Conservation (phyloP, 129 eudicot species). For the Flaveria trinervia region DNA sequence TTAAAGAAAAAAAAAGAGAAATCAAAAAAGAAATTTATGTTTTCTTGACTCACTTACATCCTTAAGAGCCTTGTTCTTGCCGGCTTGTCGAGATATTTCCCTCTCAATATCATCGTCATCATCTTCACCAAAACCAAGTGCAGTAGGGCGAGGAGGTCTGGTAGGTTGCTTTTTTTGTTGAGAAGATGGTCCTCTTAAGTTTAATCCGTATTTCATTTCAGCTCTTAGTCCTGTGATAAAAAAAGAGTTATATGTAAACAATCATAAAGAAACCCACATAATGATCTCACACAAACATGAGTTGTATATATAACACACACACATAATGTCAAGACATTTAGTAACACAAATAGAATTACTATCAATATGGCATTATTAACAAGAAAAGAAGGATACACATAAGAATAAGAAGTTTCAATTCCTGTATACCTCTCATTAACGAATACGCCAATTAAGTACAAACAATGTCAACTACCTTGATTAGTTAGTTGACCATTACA, state of each 20-base stretch:
- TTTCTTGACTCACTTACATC: conserved; percentile 50
- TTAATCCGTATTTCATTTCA: conserved; percentile 70
- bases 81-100: conserved; percentile 88
- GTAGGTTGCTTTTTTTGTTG: conserved; percentile 59
- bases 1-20: not conserved
- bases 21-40: not conserved
- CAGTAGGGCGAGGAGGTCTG: conserved; percentile 51
- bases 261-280: not conserved
- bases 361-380: no score
- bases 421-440: no score
- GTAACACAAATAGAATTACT: no score
- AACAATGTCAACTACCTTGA: no score
- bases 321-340: no score
- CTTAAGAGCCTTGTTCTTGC: conserved; percentile 77
- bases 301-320: no score
- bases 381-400: no score
- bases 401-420: no score
- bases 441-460: no score
- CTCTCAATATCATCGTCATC: conserved; percentile 79
- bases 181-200: conserved; percentile 68
- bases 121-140: conserved; percentile 58
- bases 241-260: not conserved
- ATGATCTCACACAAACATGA: no score
- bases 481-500: no score
- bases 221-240: conserved; percentile 18